Conservation (phyloP, 2,329 filamentous ascomycete genomes). For the Cercospora citrullina region DNA sequence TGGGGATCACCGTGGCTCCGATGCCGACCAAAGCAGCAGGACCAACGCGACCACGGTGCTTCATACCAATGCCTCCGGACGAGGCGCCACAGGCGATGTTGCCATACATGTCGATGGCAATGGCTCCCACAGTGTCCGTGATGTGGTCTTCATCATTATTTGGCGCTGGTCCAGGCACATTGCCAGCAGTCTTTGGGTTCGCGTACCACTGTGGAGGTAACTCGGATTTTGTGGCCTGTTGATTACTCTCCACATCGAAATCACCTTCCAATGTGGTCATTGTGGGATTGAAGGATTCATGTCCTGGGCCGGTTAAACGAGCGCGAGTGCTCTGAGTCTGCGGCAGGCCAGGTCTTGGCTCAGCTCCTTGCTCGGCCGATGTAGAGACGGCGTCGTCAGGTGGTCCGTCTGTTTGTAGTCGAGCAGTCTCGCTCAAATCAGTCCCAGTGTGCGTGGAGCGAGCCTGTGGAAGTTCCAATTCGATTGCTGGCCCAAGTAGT, state of each 20-base stretch:
- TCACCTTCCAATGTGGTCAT: neutral
- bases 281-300: neutral
- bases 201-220: neutral
- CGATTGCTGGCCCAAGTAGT: neutral
- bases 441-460: constrained; percentile 25
- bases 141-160: constrained; percentile 59
- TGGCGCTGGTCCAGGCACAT: constrained; percentile 3
- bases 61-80: constrained; percentile 98
- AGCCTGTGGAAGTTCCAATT: constrained; percentile 23
- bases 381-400: neutral
- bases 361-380: neutral
- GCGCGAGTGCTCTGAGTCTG: constrained; percentile 2
- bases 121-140: constrained; percentile 93
- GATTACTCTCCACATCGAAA: neutral
- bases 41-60: constrained; percentile 85
- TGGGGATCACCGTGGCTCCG: constrained; percentile 84
- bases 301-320: neutral
- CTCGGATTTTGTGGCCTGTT: neutral
- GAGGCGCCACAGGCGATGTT: constrained; percentile 93
- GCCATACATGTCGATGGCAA: constrained; percentile 82
- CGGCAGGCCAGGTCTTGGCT: neutral
- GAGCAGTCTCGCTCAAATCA: constrained; percentile 25
- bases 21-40: constrained; percentile 91
- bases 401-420: neutral
- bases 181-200: neutral